A percentile compares a stretch with the other conserved stretches of the same genome.
phyloP scores from a whole-genome alignment of 257 asterid species.

The Perilla frutescens region DNA sequence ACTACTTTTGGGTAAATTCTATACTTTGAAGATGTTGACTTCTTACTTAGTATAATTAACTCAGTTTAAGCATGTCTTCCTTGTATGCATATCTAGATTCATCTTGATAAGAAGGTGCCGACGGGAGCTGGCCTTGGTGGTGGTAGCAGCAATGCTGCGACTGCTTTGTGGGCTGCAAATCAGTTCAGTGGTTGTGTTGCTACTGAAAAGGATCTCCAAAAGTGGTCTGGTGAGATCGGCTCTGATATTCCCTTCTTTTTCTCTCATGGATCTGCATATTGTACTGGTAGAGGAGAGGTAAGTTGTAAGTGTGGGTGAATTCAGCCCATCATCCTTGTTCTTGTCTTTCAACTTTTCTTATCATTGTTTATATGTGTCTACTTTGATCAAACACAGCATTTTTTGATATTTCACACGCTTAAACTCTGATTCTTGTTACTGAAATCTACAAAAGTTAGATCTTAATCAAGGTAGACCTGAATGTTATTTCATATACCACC shows the following conservation, averaged over 20 bases:
- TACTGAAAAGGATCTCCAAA: constrained; percentile 87
- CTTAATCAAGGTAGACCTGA: background rate
- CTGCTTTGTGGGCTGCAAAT: constrained; percentile 99
- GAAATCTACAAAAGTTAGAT: background rate
- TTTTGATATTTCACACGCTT: constrained; percentile 12
- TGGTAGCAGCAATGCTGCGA: constrained; percentile 99
- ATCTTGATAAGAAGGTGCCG: constrained; percentile 95
- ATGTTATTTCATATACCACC: constrained; percentile 3
- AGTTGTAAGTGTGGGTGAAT: constrained; percentile 28
- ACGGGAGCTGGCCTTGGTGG: constrained; percentile 99
- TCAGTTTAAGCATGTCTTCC: constrained; percentile 15
- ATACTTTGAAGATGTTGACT: background rate
- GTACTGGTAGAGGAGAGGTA: constrained; percentile 91
- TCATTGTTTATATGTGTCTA: constrained; percentile 5
- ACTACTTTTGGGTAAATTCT: constrained; percentile 77
- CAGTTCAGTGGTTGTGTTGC: constrained; percentile 86
- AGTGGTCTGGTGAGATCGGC: constrained; percentile 97
- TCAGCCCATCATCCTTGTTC: constrained; percentile 2
- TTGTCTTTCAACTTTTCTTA: constrained; percentile 11
- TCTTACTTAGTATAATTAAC: constrained; percentile 3
- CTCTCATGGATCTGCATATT: constrained; percentile 92
- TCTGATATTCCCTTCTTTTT: constrained; percentile 96
- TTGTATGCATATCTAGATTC: constrained; percentile 56
- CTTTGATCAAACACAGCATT: background rate
- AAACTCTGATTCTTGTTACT: background rate